Base-by-base conservation (phyloP, 2,329 filamentous ascomycete species). In the Sclerotinia glacialis region DNA sequence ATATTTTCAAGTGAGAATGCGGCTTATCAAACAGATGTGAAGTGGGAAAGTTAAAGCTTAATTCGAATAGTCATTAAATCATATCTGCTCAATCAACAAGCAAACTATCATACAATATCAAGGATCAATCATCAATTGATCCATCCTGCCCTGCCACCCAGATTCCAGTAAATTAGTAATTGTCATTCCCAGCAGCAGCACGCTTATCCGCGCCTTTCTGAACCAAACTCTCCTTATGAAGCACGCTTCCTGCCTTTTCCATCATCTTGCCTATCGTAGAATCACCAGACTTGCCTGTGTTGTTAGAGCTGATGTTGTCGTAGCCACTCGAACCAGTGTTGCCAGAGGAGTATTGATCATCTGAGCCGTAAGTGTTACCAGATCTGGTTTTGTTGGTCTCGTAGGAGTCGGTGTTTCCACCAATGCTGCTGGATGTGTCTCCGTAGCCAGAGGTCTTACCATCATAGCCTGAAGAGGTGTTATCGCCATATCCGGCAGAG, bases 241-340 rank as follows among this genome's bases (percentile, higher is more conserved):
- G 71, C 60, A 83, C 71, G 16, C 77, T 75, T 11, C 85, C 84
- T 7, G 81, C 82, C 79, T 86, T 87, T 77, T 88, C 83, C 75
- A 87, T 78, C 31, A 87, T 66, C 77, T 85, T 86, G 56, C 85
- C 85, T 28, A 85, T 64, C 21, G 80, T 81, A 60, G 64, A 67
- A 56, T 69, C 65, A 52, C 66, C 69, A 21, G 66, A 68, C 56
- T 69, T 69, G 31, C 64, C 63, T 9, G 71, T 73, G 55, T 71
- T 72, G 62, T 40, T 16, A 40, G 72, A 72, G 55, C 62, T 71
- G 3, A 59, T 69, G 65, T 72, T 68, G 11, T 62, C 47, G 42
- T 53, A 18, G 16, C 42, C 60, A 28, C 53, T 69, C 68, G 61
- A 54, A 68, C 31, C 73, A 60, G 71, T 71, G 59, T 53, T 68